Percentiles rank a stretch among this genome's conserved stretches.
Evolutionary conservation across 306 rosid species (phyloP).

Genomic region (Delonix regia): DNA sequence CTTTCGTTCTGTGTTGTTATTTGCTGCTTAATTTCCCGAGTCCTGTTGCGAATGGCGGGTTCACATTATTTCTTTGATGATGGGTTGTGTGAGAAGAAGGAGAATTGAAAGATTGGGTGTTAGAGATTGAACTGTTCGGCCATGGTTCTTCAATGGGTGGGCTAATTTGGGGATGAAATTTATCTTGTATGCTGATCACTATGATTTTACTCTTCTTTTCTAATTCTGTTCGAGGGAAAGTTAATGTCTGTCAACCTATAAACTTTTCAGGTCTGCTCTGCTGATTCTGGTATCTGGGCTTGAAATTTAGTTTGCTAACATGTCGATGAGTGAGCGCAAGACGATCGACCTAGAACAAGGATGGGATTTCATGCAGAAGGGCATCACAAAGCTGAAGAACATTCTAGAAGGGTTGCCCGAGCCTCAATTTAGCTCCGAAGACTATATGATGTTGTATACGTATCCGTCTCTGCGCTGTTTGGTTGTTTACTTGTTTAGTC

Average conservation of each 20-base stretch:
- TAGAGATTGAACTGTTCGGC: background rate
- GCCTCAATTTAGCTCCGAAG: conserved; percentile 58
- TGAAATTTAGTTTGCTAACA: conserved; percentile 11
- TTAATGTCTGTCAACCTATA: background rate
- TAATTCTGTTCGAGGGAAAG: background rate
- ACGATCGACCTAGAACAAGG: conserved; percentile 62
- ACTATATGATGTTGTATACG: conserved; percentile 64
- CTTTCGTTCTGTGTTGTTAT: background rate
- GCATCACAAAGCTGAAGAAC: conserved; percentile 62
- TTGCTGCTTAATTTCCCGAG: background rate
- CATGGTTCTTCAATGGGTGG: background rate
- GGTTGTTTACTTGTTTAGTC: background rate
- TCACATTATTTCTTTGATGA: background rate
- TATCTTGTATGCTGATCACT: background rate
- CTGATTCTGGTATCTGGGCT: conserved; percentile 33
- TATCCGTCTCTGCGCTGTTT: conserved; percentile 18
- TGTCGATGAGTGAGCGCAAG: conserved; percentile 56
- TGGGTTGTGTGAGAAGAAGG: background rate
- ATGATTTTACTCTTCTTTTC: background rate
- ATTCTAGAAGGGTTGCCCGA: conserved; percentile 70
- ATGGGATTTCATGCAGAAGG: conserved; percentile 67
- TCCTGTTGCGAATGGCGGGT: background rate
- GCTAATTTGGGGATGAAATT: conserved; percentile 3
- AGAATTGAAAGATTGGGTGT: background rate
- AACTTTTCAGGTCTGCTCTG: background rate